Percentiles rank a stretch among this genome's conserved stretches.
Conservation (phyloP, 495 filamentous ascomycete genomes). For the Lentithecium fluviatile region DNA sequence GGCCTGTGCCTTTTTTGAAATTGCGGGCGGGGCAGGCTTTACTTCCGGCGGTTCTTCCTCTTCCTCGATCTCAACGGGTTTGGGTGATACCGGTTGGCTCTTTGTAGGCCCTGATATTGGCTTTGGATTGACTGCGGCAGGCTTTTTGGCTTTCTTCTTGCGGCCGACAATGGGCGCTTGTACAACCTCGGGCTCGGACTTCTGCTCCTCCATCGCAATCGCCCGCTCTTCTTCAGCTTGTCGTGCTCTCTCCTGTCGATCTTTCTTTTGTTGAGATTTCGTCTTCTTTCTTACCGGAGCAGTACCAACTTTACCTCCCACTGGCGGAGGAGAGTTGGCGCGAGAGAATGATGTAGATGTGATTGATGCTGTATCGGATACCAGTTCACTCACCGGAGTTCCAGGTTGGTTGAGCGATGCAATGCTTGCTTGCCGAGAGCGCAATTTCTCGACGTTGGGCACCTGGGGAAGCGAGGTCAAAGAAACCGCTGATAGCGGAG, state of each 20-base stretch:
- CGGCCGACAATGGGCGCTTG: slow-evolving; percentile 81
- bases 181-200: slow-evolving; percentile 59
- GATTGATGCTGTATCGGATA: slow-evolving; percentile 74
- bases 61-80: slow-evolving; percentile 39
- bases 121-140: slow-evolving; percentile 39
- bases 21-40: not conserved
- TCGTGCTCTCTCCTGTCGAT: slow-evolving; percentile 64
- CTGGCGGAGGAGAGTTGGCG: slow-evolving; percentile 72
- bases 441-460: slow-evolving; percentile 43
- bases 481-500: slow-evolving; percentile 43
- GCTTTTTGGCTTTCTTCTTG: slow-evolving; percentile 91
- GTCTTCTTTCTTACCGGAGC: slow-evolving; percentile 77
- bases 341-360: slow-evolving; percentile 80
- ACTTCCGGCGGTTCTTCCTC: slow-evolving; percentile 45
- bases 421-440: slow-evolving; percentile 60
- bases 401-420: slow-evolving; percentile 66
- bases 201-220: slow-evolving; percentile 56
- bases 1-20: slow-evolving; percentile 5
- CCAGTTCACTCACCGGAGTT: slow-evolving; percentile 72
- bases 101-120: slow-evolving; percentile 47
- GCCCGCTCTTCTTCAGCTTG: slow-evolving; percentile 62
- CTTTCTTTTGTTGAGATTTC: slow-evolving; percentile 89
- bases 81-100: slow-evolving; percentile 48
- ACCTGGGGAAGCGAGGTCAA: slow-evolving; percentile 37
- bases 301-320: slow-evolving; percentile 61